These are phyloP conservation scores for Drosera capensis DNA, from an alignment of 148 eudicot species.

Conservation along the genomic window DNA sequence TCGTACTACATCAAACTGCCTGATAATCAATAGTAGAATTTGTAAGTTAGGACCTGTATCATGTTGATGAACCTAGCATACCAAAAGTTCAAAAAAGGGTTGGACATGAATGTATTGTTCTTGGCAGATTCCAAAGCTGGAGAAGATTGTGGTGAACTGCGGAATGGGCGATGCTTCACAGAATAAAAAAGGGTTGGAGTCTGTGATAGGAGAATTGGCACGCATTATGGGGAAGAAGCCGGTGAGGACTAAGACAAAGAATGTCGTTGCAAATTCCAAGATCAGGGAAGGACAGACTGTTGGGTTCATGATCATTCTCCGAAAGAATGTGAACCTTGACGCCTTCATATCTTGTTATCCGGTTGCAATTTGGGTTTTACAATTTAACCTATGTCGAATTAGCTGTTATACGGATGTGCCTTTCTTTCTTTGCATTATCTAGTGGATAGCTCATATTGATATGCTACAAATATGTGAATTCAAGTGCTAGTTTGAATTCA, in stretches of 20 bases:
- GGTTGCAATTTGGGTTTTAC: neutral
- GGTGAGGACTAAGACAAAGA: slow-evolving; percentile 77
- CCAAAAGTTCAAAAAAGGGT: too few relatives aligned
- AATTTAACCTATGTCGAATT: too few relatives aligned
- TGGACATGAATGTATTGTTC: too few relatives aligned
- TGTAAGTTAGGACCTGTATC: too few relatives aligned
- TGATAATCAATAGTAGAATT: too few relatives aligned
- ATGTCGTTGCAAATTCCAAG: slow-evolving; percentile 83
- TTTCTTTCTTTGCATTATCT: too few relatives aligned
- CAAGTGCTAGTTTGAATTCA: too few relatives aligned
- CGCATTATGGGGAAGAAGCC: slow-evolving; percentile 86
- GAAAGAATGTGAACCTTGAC: slow-evolving; percentile 57
- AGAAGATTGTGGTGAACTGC: slow-evolving; percentile 83
- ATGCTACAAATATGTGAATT: too few relatives aligned
- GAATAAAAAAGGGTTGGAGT: slow-evolving; percentile 85
- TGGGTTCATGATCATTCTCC: slow-evolving; percentile 81
- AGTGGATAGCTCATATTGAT: too few relatives aligned
- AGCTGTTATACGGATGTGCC: too few relatives aligned
- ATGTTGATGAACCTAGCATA: too few relatives aligned
- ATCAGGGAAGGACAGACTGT: slow-evolving; percentile 73
- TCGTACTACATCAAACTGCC: too few relatives aligned
- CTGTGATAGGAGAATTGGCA: slow-evolving; percentile 76
- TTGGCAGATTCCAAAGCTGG: slow-evolving; percentile 82
- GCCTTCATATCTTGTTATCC: neutral
- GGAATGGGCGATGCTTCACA: slow-evolving; percentile 97